These are phyloP conservation scores for Cardamine resedifolia DNA, from an alignment of 345 rosid genomes.

Conservation along the genomic window DNA sequence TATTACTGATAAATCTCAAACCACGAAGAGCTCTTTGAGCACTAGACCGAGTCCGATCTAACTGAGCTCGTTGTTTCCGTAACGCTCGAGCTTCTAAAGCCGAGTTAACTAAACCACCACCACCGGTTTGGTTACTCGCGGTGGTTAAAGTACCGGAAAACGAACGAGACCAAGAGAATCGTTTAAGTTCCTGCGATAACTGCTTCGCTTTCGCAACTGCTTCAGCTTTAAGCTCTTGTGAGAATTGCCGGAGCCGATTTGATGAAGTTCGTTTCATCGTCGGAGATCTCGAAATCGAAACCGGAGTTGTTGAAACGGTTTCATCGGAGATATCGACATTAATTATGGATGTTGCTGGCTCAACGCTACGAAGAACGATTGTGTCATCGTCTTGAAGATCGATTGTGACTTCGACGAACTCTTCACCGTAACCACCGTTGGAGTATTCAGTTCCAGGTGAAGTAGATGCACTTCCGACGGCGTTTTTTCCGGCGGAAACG, in stretches of 20 bases:
- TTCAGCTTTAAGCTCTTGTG: conserved; percentile 93
- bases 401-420: conserved; percentile 90
- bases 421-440: conserved; percentile 53
- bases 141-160: conserved; percentile 42
- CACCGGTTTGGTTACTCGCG: conserved; percentile 28
- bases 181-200: conserved; percentile 69
- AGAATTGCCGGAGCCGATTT: conserved; percentile 58
- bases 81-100: conserved; percentile 82
- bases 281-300: conserved; percentile 67
- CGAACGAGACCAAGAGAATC: conserved; percentile 77
- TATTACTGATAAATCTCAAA: conserved; percentile 73
- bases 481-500: conserved; percentile 49
- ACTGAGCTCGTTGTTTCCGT: conserved; percentile 82
- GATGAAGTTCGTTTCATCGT: conserved; percentile 71
- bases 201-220: conserved; percentile 93
- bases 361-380: conserved; percentile 84
- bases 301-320: conserved; percentile 43
- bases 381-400: conserved; percentile 94
- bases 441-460: conserved; percentile 61
- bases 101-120: conserved; percentile 52
- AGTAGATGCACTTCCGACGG: conserved; percentile 41
- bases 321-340: conserved; percentile 41
- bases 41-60: conserved; percentile 86
- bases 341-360: conserved; percentile 71
- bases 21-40: conserved; percentile 94